These are phyloP conservation scores for Volvariella volvacea DNA, from an alignment of 1,284 basidiomycete species.

Conservation along the genomic window DNA sequence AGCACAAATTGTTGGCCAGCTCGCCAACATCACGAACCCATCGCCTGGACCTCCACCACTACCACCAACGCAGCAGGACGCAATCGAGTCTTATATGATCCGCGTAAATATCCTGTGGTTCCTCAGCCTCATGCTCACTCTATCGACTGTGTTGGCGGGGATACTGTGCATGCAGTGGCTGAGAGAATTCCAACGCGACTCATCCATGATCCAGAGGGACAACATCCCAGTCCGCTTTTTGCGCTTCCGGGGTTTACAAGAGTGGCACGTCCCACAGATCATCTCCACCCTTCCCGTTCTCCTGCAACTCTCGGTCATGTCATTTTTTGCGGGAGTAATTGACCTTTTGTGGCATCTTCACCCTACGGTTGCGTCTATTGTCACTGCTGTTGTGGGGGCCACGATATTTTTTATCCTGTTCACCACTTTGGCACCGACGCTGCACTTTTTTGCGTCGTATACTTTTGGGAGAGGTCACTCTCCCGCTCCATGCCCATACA, in stretches of 20 bases:
- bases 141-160: neutral
- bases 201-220: neutral
- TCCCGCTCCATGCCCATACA: neutral
- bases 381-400: neutral
- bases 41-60: too few relatives aligned
- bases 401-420: neutral
- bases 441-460: neutral
- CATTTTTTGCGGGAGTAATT: neutral
- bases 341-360: neutral
- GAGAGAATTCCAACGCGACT: neutral
- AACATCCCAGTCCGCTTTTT: neutral
- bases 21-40: neutral
- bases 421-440: neutral
- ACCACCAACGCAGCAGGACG: neutral
- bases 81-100: neutral
- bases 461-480: neutral
- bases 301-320: neutral
- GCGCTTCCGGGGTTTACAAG: neutral
- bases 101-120: too few relatives aligned
- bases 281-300: neutral
- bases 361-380: neutral
- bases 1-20: neutral
- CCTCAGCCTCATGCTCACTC: neutral
- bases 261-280: neutral
- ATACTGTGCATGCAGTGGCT: neutral